Evolutionary conservation across 805 yeast genomes (phyloP).

Genomic region (Cyberlindnera maclurae): DNA sequence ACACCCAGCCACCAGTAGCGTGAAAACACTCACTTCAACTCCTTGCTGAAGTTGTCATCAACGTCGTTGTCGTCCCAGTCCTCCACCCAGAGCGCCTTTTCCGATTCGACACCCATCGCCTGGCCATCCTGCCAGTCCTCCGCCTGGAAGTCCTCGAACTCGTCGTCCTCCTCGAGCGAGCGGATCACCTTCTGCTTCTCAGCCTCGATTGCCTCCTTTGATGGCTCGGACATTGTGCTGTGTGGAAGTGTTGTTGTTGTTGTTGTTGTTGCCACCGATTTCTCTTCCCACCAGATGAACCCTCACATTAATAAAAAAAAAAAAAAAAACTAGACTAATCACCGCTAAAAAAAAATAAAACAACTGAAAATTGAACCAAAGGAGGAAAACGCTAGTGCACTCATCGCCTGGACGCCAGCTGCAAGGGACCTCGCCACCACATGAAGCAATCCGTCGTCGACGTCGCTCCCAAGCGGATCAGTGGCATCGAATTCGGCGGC

Average conservation of each 20-base stretch:
- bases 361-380: neutral
- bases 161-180: conserved; percentile 91
- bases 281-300: neutral
- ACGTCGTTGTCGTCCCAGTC: conserved; percentile 97
- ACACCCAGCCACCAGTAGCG: too few species aligned
- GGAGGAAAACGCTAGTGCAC: too few species aligned
- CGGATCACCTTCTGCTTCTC: conserved; percentile 35
- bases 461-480: conserved; percentile 82
- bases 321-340: neutral
- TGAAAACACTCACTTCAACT: conserved; percentile 50
- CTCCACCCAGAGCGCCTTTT: conserved; percentile 82
- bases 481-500: conserved; percentile 88
- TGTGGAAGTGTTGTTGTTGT: too few species aligned
- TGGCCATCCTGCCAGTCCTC: conserved; percentile 74
- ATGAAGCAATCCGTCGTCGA: conserved; percentile 46
- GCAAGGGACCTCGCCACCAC: conserved; percentile 4
- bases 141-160: conserved; percentile 93
- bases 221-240: conserved; percentile 5
- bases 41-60: conserved; percentile 79
- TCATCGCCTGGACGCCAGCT: too few species aligned
- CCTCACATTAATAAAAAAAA: too few species aligned
- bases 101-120: conserved; percentile 43
- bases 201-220: conserved; percentile 13
- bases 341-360: neutral
- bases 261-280: neutral